These are phyloP conservation scores for Fusarium xylarioides DNA, from an alignment of 2,329 filamentous ascomycete genomes.

Conservation along the genomic window DNA sequence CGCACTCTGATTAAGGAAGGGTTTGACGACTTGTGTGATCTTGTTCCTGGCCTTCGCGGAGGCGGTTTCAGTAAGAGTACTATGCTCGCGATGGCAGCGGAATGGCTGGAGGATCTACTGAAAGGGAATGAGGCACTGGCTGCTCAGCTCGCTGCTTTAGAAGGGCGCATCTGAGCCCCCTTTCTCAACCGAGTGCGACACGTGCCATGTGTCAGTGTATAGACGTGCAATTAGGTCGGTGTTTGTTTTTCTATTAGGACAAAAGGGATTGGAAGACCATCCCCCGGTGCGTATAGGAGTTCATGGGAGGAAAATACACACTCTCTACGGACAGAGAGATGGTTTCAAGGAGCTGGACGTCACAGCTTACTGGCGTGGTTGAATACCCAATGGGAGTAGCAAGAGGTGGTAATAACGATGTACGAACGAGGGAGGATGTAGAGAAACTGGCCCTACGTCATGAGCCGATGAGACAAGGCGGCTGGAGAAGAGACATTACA, in stretches of 20 bases:
- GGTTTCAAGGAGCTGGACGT: conserved; percentile 12
- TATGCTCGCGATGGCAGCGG: conserved; percentile 77
- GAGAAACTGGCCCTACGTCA: conserved; percentile 17
- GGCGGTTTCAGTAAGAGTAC: conserved; percentile 86
- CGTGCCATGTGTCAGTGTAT: conserved; percentile 16
- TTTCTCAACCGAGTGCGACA: background rate
- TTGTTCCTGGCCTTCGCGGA: conserved; percentile 78
- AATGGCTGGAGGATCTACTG: conserved; percentile 79
- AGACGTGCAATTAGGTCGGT: conserved; percentile 23
- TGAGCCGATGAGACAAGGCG: background rate
- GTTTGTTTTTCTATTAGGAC: conserved; percentile 16
- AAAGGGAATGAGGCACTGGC: conserved; percentile 71
- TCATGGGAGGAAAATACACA: conserved; percentile 18
- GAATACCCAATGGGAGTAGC: conserved; percentile 31
- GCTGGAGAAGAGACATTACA: conserved; percentile 10
- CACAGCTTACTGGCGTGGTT: conserved; percentile 18
- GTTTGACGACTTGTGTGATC: conserved; percentile 79
- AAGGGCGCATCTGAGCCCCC: conserved; percentile 33
- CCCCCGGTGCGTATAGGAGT: conserved; percentile 35
- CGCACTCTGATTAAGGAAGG: conserved; percentile 83
- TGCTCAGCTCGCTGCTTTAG: conserved; percentile 57
- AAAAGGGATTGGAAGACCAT: conserved; percentile 24
- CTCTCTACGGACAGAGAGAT: conserved; percentile 13
- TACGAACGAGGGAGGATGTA: conserved; percentile 11
- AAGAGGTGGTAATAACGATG: conserved; percentile 30